phyloP scores from a whole-genome alignment of 768 basidiomycete genomes.

The Xerocomus brunneocitrinus region DNA sequence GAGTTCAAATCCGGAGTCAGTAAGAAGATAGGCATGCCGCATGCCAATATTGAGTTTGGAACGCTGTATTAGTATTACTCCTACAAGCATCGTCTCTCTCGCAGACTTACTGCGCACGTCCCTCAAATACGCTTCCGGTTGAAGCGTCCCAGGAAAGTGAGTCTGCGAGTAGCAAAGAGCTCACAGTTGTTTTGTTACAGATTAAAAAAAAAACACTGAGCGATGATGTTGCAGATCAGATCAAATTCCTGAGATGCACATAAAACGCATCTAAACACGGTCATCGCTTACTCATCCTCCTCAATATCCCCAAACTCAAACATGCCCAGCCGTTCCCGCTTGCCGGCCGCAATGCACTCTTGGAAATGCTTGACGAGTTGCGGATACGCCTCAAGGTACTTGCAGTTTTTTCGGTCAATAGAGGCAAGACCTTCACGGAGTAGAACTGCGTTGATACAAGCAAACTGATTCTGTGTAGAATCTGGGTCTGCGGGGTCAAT shows the following conservation, averaged over 20 bases:
- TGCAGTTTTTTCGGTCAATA: conserved; percentile 74
- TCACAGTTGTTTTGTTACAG: not conserved
- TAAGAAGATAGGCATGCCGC: not conserved
- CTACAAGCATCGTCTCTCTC: not conserved
- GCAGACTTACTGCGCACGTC: not conserved
- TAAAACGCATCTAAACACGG: conserved; percentile 13
- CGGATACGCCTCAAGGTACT: conserved; percentile 67
- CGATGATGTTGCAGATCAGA: conserved; percentile 9
- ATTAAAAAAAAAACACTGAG: conserved; percentile 3
- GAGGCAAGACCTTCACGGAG: conserved; percentile 83
- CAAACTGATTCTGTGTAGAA: conserved; percentile 60
- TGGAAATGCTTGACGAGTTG: conserved; percentile 62
- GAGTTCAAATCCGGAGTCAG: not conserved
- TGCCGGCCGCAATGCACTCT: conserved; percentile 57
- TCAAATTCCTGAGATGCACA: conserved; percentile 12
- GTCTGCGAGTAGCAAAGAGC: not conserved
- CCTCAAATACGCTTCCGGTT: not conserved
- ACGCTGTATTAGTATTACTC: not conserved
- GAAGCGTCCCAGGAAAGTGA: not conserved
- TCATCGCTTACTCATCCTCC: conserved; percentile 56
- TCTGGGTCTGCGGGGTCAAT: conserved; percentile 82
- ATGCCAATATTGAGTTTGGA: not conserved
- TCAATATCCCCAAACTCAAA: conserved; percentile 92
- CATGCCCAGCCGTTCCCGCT: conserved; percentile 73
- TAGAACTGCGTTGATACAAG: conserved; percentile 86